Evolutionary conservation across 305 asterid genomes (phyloP), one percentile per base, ranked within the genome.

Genomic region (Fraxinus nigra): DNA sequence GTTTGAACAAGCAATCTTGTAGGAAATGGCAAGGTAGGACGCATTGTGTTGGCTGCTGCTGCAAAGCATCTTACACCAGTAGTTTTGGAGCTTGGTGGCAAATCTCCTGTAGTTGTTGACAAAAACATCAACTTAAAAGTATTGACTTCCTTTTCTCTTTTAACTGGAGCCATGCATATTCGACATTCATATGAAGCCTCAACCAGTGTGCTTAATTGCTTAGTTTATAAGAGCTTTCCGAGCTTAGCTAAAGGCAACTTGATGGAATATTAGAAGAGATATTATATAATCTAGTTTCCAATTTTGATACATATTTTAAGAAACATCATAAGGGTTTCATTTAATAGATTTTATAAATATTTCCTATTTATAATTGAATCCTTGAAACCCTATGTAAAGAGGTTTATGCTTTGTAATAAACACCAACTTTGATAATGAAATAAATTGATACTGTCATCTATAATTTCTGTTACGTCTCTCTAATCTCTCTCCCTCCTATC

Each of bases 1-100:
- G 7, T 28, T 48, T 63, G 4, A 79, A 77, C 73, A 28, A 79
- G 11, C n/a, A 83, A 72, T 33, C 59, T 34, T 82, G 85, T 80
- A 95, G 99, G 99, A 78, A 95, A 89, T 59, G 89, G 94, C 72
- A 94, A 81, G 84, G 89, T 93, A 20, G 99, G 97, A 51, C 97
- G 99, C 75, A 86, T 94, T 69, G 86, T 95, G 72, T 78, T 91
- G 86, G 82, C 98, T 67, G 97, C 97, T 76, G 99, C 98, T 65
- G 97, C 97, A 54, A 95, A 94, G 87, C 94, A 95, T 87, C 95
- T 95, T 32, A 95, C 99, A 11, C 99, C 99, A 46, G 96, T 94
- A 77, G 81, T 87, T 78, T 88, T 95, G 92, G 99, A 94, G 92
- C 97, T 95, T 28, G 99, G 99, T 28, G 99, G 99, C 69, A 95